These are phyloP conservation scores for Aristolochia fimbriata DNA, from an alignment of 164 flowering plant species.

Conservation along the genomic window DNA sequence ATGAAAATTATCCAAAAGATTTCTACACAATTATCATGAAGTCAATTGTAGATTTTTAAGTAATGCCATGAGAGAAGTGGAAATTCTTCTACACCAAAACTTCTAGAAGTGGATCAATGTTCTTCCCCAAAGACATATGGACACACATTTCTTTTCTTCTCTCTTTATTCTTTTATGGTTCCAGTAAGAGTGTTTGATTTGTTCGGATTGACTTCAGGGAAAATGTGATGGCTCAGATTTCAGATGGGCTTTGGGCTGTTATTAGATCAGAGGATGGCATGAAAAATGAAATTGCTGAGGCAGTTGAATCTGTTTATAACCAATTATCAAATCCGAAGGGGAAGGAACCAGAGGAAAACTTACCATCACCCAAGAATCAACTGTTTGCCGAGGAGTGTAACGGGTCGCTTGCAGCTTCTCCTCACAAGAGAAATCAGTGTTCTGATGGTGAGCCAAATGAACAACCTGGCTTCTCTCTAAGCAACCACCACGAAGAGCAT, in stretches of 20 bases:
- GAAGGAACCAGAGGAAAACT: constrained; percentile 23
- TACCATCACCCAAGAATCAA: constrained; percentile 12
- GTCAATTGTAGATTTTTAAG: no score
- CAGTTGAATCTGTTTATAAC: constrained; percentile 64
- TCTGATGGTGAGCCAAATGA: constrained; percentile 31
- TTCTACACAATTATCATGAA: no score
- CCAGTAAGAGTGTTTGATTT: not conserved
- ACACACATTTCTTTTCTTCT: no score
- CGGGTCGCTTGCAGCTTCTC: constrained; percentile 7
- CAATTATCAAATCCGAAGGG: constrained; percentile 42
- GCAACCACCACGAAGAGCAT: constrained; percentile 13
- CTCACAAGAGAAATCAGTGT: constrained; percentile 9
- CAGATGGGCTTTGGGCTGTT: constrained; percentile 66
- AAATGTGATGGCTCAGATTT: constrained; percentile 48
- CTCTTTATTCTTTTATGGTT: no score
- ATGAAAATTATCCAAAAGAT: no score
- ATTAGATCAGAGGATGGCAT: constrained; percentile 69
- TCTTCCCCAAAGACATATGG: no score
- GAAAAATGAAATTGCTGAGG: constrained; percentile 66
- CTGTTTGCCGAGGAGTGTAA: constrained; percentile 15
- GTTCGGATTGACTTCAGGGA: constrained; percentile 25
- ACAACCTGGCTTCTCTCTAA: constrained; percentile 42
- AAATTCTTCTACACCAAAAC: no score
- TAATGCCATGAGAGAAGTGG: no score
- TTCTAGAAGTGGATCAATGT: no score